Percentiles rank a stretch among this genome's conserved stretches.
Evolutionary conservation across 2,329 filamentous ascomycete genomes (phyloP).

Genomic region (Pestalotiopsis sp.): DNA sequence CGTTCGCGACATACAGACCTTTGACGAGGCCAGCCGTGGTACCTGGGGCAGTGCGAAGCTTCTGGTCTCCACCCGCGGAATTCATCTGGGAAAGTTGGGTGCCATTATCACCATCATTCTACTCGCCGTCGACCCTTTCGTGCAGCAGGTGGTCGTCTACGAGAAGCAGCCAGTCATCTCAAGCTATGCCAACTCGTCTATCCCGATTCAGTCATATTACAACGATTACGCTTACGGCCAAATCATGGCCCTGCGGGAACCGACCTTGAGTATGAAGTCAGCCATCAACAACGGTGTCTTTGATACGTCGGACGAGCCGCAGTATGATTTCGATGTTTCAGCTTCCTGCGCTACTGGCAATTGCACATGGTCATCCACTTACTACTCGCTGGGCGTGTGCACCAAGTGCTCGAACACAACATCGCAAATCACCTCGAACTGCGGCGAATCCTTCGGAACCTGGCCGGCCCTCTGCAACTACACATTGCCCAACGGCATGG

Average conservation of each 20-base stretch:
- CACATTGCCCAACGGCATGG: constrained; percentile 13
- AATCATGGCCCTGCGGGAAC: constrained; percentile 13
- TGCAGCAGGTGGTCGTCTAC: constrained; percentile 18
- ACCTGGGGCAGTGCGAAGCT: constrained; percentile 18
- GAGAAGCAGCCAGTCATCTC: constrained; percentile 11
- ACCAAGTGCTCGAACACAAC: constrained; percentile 17
- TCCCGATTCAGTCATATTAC: constrained; percentile 9
- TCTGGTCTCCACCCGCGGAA: constrained; percentile 10
- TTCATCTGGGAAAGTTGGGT: constrained; percentile 19
- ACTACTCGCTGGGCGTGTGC: constrained; percentile 16
- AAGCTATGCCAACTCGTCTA: constrained; percentile 3
- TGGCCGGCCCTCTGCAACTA: constrained; percentile 9
- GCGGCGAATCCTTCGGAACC: neutral
- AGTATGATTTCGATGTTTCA: constrained; percentile 10
- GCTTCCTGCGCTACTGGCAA: constrained; percentile 13
- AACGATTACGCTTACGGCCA: constrained; percentile 9
- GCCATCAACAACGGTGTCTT: constrained; percentile 16
- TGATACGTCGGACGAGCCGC: constrained; percentile 11
- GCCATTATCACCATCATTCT: constrained; percentile 17
- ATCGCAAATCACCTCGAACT: constrained; percentile 10
- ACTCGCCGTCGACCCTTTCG: constrained; percentile 16
- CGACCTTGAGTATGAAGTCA: constrained; percentile 15
- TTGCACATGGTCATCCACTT: constrained; percentile 16
- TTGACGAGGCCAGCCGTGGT: constrained; percentile 19
- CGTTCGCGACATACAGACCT: constrained; percentile 18